These are phyloP conservation scores for Pseudonectria foliicola DNA, from an alignment of 2,329 filamentous ascomycete species.

Conservation along the genomic window DNA sequence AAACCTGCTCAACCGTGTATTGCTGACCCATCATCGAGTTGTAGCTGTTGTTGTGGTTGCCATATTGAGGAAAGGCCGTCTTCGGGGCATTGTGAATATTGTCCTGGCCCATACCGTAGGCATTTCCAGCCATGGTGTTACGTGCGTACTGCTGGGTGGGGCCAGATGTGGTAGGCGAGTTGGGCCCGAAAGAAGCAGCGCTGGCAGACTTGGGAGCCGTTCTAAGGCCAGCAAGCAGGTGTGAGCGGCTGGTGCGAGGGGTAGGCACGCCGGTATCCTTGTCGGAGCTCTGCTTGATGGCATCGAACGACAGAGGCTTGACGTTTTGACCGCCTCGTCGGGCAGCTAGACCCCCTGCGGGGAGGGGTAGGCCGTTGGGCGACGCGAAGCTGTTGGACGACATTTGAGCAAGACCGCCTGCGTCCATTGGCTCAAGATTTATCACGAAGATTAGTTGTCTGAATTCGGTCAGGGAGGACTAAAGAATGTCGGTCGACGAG, in stretches of 20 bases:
- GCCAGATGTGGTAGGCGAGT: slow-evolving; percentile 44
- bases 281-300: slow-evolving; percentile 60
- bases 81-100: slow-evolving; percentile 44
- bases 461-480: slow-evolving; percentile 8
- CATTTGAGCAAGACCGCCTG: slow-evolving; percentile 99
- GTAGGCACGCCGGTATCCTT: slow-evolving; percentile 64
- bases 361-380: slow-evolving; percentile 65
- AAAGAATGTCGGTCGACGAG: slow-evolving; percentile 16
- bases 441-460: slow-evolving; percentile 6
- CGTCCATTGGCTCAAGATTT: slow-evolving; percentile 63
- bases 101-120: slow-evolving; percentile 38
- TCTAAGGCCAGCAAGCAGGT: slow-evolving; percentile 85
- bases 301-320: slow-evolving; percentile 79
- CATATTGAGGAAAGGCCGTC: slow-evolving; percentile 48
- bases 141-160: slow-evolving; percentile 36
- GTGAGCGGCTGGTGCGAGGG: slow-evolving; percentile 88
- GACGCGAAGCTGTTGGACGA: slow-evolving; percentile 75
- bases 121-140: slow-evolving; percentile 37
- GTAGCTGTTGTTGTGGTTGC: slow-evolving; percentile 25
- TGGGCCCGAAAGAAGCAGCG: slow-evolving; percentile 64
- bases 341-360: slow-evolving; percentile 75
- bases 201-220: slow-evolving; percentile 84
- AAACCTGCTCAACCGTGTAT: slow-evolving; percentile 80
- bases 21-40: slow-evolving; percentile 34
- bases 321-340: slow-evolving; percentile 77